Percentiles rank a stretch among this genome's conserved stretches.
These are phyloP conservation scores for Anisodus acutangulus DNA, from an alignment of 257 asterid species.

Conservation along the genomic window DNA sequence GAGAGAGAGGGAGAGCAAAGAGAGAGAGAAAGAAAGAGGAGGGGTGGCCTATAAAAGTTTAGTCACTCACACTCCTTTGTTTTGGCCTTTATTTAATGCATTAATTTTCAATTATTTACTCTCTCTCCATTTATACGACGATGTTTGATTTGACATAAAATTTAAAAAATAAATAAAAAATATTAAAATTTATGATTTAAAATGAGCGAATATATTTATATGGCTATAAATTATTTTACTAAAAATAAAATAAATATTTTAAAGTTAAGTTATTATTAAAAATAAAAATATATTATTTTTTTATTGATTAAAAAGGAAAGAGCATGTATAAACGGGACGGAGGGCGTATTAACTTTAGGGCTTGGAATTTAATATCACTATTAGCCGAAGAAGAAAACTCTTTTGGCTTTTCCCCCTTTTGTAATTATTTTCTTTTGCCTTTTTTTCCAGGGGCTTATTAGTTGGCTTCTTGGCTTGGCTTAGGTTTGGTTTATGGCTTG, in stretches of 20 bases:
- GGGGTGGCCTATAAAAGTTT: conserved; percentile 24
- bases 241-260: too few species aligned
- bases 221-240: too few species aligned
- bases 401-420: not conserved
- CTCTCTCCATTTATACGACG: rapidly evolving
- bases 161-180: too few species aligned
- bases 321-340: too few species aligned
- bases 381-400: not conserved
- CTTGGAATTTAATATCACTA: conserved; percentile 1
- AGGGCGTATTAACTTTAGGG: conserved; percentile 24
- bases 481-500: conserved; percentile 6
- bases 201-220: too few species aligned
- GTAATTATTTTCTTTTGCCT: not conserved
- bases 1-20: conserved; percentile 29
- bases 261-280: too few species aligned
- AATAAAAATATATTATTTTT: too few species aligned
- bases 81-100: conserved; percentile 49
- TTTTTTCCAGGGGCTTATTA: conserved; percentile 22
- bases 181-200: too few species aligned
- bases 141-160: not conserved
- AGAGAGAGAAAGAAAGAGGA: not conserved
- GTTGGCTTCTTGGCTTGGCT: conserved; percentile 31
- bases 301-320: too few species aligned
- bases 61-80: conserved; percentile 43
- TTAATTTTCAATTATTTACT: conserved; percentile 30